Conservation (phyloP, 345 rosid species). For the Brassica cretica region DNA sequence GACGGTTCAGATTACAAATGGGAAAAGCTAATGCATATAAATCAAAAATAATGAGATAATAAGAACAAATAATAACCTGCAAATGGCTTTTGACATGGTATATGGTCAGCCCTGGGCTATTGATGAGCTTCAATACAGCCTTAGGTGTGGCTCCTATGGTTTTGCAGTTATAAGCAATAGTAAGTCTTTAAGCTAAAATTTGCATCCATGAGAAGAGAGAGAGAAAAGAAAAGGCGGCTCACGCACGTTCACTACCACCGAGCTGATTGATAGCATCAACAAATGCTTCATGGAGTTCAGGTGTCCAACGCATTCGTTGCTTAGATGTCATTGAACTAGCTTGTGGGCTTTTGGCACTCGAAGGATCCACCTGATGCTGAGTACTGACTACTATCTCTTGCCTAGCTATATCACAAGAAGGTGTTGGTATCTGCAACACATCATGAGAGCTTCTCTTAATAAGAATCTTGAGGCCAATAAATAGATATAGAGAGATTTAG, state of each 20-base stretch:
- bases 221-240: neutral
- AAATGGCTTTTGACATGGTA: constrained; percentile 98
- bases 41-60: neutral
- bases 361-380: constrained; percentile 44
- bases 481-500: neutral
- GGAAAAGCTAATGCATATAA: constrained; percentile 6
- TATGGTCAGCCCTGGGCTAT: constrained; percentile 75
- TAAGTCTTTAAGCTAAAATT: constrained; percentile 19
- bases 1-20: neutral
- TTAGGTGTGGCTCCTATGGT: constrained; percentile 91
- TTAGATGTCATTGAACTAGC: constrained; percentile 46
- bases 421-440: constrained; percentile 38
- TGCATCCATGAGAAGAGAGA: neutral
- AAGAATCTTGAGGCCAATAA: neutral
- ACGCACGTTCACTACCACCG: constrained; percentile 90
- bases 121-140: constrained; percentile 82
- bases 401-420: constrained; percentile 38
- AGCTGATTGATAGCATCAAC: constrained; percentile 87
- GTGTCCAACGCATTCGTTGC: constrained; percentile 95
- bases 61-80: constrained; percentile 52
- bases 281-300: constrained; percentile 90
- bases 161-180: constrained; percentile 20
- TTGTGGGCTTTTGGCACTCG: constrained; percentile 35
- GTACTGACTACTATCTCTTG: constrained; percentile 41
- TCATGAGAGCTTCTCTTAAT: neutral